Evolutionary conservation across 2,329 filamentous ascomycete genomes (phyloP), one percentile per base, ranked within the genome.

Genomic region (Neodidymelliopsis sp.): DNA sequence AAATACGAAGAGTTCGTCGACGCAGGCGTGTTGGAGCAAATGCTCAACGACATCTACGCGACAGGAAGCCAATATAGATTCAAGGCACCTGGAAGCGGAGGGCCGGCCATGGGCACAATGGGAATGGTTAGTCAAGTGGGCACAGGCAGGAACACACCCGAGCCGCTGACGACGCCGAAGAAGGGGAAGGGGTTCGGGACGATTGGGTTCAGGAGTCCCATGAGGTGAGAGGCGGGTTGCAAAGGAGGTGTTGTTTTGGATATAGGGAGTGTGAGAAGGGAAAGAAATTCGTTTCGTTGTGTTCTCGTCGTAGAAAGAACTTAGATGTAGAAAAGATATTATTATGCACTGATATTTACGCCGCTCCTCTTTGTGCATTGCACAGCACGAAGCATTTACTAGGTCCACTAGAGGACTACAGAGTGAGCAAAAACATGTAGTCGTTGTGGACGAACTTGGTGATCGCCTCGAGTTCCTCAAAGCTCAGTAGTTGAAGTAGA

Each of bases 1-100:
- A 97, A 96, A 71, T 97, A 91, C 72, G 81, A 90, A 56, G 92
- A 97, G 74, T 97, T 90, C 65, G 80, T 88, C 41, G 91, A 95
- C 59, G 91, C 90, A 0, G 93, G 92, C 0, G 85, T 96, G 4
- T 77, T 96, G 40, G 87, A 94, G 63, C 79, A 84, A 25, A 94
- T 94, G 78, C 81, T 97, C 36, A 86, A 91, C 67, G 91, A 96
- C 62, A 90, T 97, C 6, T 97, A 96, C 73, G 64, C 79, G 72
- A 64, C 83, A 78, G 77, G 89, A 74, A 53, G 81, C 75, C 60
- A 84, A 79, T 64, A 81, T 73, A 64, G 75, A 6, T 73, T 73
- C 54, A 66, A 67, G 28, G 70, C 69, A 2, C 70, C 70, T 0
- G 69, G 69, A 1, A 69, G 66, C 41, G 60, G 56, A 0, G 60